Conservation (phyloP, 805 yeast genomes). For the Barnettozyma pratensis region DNA sequence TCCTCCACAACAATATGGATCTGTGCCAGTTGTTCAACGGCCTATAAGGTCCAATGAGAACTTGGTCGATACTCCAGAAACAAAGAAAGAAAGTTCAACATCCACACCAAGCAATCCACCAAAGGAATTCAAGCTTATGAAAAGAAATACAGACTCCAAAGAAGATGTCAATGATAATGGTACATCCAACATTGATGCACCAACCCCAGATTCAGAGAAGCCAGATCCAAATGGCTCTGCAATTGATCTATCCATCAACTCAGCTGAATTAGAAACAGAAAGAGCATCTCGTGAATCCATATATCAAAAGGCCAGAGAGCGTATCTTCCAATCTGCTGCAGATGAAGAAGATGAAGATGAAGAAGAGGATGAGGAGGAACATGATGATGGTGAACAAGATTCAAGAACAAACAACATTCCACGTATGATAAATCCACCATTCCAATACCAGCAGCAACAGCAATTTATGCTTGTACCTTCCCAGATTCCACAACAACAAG, state of each 20-base stretch:
- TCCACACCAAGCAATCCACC: constrained; percentile 1
- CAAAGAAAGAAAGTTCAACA: too few species aligned
- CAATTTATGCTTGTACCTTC: not conserved
- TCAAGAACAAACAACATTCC: not conserved
- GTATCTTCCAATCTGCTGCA: constrained; percentile 29
- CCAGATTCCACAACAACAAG: not conserved
- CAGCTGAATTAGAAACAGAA: constrained; percentile 27
- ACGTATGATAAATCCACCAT: not conserved
- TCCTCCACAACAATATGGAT: not conserved
- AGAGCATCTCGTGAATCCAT: constrained; percentile 37
- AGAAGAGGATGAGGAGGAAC: constrained; percentile 18
- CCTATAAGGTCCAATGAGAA: not conserved
- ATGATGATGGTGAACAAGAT: constrained; percentile 9
- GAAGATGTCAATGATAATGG: not conserved
- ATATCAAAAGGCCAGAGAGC: constrained; percentile 36
- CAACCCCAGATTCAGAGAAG: not conserved
- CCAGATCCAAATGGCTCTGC: not conserved
- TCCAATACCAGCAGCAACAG: constrained; percentile 2
- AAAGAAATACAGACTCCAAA: constrained; percentile 9
- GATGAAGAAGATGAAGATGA: constrained; percentile 28
- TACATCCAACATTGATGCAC: not conserved
- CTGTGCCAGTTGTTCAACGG: not conserved
- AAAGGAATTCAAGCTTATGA: constrained; percentile 23
- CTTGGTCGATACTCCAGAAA: not conserved
- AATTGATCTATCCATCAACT: not conserved